Base-by-base conservation (phyloP, 352 stramenopile species). In the Thraustotheca clavata region DNA sequence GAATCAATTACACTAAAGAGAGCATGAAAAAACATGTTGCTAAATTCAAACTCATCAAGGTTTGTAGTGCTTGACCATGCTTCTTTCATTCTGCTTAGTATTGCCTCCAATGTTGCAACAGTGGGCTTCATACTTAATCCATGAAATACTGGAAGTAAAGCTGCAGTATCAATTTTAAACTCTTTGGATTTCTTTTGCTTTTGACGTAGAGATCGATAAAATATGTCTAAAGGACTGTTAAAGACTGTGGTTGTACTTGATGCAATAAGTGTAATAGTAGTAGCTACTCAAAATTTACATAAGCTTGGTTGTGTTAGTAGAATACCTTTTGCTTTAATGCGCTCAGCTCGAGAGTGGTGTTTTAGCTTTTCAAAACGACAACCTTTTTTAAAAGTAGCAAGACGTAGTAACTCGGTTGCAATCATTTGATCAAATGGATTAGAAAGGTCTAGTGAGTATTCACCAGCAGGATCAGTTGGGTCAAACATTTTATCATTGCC, bases 371-470 rank as follows among this genome's bases (percentile, higher is more conserved):
- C 35, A 31, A 93, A 91, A 0, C 75, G 74, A 57, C 83, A 91
- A 31, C 82, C 86, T 68, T 90, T 90, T 32, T 80, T 75, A 8
- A 70, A 76, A 27, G 73, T 87, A 3, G 86, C 78, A 3, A 95
- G 71, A 1, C 82, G 80, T n/a, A 89, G 62, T 11, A 95, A 73
- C 54, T 91, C 80, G 54, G 77, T 80, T 0, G 71, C 69, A 43
- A 95, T 86, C 75, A 88, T 91, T 65, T 78, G 77, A 57, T 89
- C 84, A 55, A 92, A 95, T 1, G 86, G 76, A 4, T 89, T 76
- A 0, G 49, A 22, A 11, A 94, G 43, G 22, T 88, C 71, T 4
- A 95, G 71, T 2, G 75, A 69, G 48, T 94, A 95, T 20, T 77
- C 69, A 0, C 85, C 83, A 0, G 80, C 83, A 18, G 81, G 83